Conservation (phyloP, 1,284 basidiomycete genomes). For the Baeospora myosura region DNA sequence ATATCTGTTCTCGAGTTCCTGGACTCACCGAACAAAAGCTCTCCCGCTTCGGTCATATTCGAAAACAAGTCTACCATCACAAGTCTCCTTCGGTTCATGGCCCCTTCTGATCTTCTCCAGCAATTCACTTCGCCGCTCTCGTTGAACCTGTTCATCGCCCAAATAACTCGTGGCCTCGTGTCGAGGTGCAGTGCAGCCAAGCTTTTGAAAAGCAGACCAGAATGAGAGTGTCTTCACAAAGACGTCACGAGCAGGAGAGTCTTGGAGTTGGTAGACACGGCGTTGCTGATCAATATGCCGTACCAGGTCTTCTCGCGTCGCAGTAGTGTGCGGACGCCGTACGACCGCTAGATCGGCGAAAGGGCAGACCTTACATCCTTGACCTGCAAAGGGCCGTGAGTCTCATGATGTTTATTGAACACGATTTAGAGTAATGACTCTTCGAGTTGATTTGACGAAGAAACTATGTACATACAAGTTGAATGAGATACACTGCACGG, state of each 20-base stretch:
- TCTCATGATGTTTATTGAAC: no score
- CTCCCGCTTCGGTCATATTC: conserved; percentile 5
- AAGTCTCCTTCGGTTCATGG: conserved; percentile 6
- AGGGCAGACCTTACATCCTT: conserved; percentile 16
- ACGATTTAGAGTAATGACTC: no score
- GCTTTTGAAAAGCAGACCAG: conserved; percentile 1
- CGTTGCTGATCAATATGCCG: conserved; percentile 4
- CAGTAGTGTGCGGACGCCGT: conserved; percentile 7
- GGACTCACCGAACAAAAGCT: conserved; percentile 5
- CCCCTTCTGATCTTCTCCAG: conserved; percentile 5
- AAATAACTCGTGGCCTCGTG: background rate
- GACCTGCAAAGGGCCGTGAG: conserved; percentile 14
- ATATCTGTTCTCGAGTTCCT: no score
- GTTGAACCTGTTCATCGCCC: background rate
- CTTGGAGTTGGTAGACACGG: background rate
- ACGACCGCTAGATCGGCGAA: conserved; percentile 1
- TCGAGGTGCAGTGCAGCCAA: conserved; percentile 1
- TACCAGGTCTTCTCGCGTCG: conserved; percentile 8
- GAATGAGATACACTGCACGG: conserved; percentile 3
- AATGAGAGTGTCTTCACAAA: conserved; percentile 5
- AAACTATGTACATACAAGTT: conserved; percentile 9
- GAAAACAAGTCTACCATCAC: conserved; percentile 13
- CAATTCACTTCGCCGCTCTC: background rate
- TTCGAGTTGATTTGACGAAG: no score
- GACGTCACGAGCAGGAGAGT: conserved; percentile 4